Base-by-base conservation (phyloP, 1,139 yeast species). In the Diutina neorugosa region DNA sequence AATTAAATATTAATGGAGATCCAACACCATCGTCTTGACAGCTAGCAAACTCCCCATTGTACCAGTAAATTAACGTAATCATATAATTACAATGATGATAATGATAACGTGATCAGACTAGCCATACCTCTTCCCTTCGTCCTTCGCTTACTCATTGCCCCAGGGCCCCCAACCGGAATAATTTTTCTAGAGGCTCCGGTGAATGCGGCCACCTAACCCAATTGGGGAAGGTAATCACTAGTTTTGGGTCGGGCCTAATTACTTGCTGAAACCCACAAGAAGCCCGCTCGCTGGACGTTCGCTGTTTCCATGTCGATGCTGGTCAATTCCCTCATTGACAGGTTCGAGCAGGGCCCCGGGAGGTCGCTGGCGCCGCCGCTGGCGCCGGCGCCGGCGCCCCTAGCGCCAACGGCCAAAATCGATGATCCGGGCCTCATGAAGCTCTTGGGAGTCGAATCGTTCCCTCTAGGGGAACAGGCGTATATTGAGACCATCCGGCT, bases 291-390 rank as follows among this genome's bases (percentile, higher is more conserved):
- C 16, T 19, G 46, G 21, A 19, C 23, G 14, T n/a, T n/a, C 43
- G 19, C 16, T 34, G 12, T 11, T 3, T 9, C 16, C 37, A 46
- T 46, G 50, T 46, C 50, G 37, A 46, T 46, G 50, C 50, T 46
- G 50, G 50, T 46, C n/a, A 27, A 46, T 14, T 46, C 50, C 21
- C 37, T 46, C 21, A 46, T 46, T 12, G 50, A 46, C 31, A 46
- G 27, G 40, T 46, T 27, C 23, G 50, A 46, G 37, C 40, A n/a
- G 40, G 50, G 40, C 20, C 20, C 20, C 43, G 43, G 43, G 20
- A 19, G 20, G 20, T 12, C 14, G 14, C 37, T 12, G 14, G 19
- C 37, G 23, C 37, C 40, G 40, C 34, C 48, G 16, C n/a, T 44
- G 34, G 7, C 50, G 41, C 40, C 40, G 25, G 23, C 21, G 50